Conservation (phyloP, 2,329 filamentous ascomycete species). For the Aspergillus fumigatus region DNA sequence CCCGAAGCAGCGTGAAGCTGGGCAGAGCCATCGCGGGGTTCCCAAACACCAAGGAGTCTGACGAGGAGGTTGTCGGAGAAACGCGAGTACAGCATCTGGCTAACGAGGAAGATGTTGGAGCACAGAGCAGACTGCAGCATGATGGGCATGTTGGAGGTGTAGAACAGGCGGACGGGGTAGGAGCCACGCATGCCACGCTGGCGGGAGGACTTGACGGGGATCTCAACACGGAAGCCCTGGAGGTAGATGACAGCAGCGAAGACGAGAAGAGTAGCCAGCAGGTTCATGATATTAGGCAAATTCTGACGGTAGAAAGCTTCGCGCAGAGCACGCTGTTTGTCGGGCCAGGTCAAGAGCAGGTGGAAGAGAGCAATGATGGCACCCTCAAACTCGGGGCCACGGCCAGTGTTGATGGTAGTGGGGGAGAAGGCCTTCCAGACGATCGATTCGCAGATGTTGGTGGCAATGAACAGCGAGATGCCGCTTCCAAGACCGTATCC, state of each 20-base stretch:
- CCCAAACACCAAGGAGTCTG: slow-evolving; percentile 96
- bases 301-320: slow-evolving; percentile 99
- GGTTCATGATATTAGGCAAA: slow-evolving; percentile 98
- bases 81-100: slow-evolving; percentile 98
- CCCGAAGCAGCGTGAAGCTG: slow-evolving; percentile 92
- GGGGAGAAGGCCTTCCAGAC: slow-evolving; percentile 99
- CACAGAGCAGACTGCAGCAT: slow-evolving; percentile 99
- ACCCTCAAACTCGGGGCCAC: slow-evolving; percentile 98
- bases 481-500: slow-evolving; percentile 97
- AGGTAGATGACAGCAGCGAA: slow-evolving; percentile 99
- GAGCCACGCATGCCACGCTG: slow-evolving; percentile 98
- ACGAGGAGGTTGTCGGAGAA: slow-evolving; percentile 99
- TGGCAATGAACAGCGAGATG: slow-evolving; percentile 99
- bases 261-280: slow-evolving; percentile 85
- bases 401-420: slow-evolving; percentile 97
- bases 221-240: slow-evolving; percentile 98
- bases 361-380: slow-evolving; percentile 98
- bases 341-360: slow-evolving; percentile 94
- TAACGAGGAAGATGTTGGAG: slow-evolving; percentile 98
- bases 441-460: slow-evolving; percentile 99
- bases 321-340: slow-evolving; percentile 97
- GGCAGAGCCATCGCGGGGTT: slow-evolving; percentile 86
- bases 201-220: slow-evolving; percentile 98
- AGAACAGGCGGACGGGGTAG: slow-evolving; percentile 98
- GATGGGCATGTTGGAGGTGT: slow-evolving; percentile 99